These are phyloP conservation scores for Physcia stellaris DNA, from an alignment of 495 filamentous ascomycete species.

Conservation along the genomic window DNA sequence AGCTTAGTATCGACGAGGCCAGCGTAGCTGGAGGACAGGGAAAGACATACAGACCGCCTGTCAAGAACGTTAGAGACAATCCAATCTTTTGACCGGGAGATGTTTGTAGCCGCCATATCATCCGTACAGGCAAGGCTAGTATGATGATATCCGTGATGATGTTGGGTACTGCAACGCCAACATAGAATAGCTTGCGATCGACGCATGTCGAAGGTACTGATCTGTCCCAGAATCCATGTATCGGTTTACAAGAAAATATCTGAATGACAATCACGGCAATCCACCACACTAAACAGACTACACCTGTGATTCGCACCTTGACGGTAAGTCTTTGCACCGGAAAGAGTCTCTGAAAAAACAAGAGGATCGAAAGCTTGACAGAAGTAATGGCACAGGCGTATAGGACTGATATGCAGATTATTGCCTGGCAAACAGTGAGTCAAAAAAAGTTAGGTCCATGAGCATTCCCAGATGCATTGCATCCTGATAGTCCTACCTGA, in stretches of 20 bases:
- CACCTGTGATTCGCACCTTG: constrained; percentile 10
- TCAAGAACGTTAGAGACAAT: constrained; percentile 1
- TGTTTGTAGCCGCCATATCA: constrained; percentile 10
- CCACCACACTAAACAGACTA: constrained; percentile 1
- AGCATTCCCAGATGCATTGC: neutral
- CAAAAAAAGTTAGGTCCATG: neutral
- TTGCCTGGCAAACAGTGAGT: no score
- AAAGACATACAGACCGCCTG: constrained; percentile 10
- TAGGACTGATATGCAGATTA: constrained; percentile 15
- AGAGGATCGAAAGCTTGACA: constrained; percentile 30
- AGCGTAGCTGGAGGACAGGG: neutral
- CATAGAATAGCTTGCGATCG: constrained; percentile 4
- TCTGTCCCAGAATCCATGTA: constrained; percentile 5
- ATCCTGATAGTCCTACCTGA: constrained; percentile 13
- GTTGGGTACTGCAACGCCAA: constrained; percentile 20
- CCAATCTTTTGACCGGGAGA: constrained; percentile 1
- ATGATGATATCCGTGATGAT: constrained; percentile 20
- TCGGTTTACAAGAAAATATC: constrained; percentile 4
- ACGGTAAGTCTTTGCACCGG: constrained; percentile 16
- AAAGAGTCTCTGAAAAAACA: constrained; percentile 28
- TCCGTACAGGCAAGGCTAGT: constrained; percentile 7
- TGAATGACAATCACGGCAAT: constrained; percentile 1
- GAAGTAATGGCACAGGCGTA: constrained; percentile 21
- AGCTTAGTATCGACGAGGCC: neutral
- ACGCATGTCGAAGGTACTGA: constrained; percentile 11